Evolutionary conservation across 768 basidiomycete genomes (phyloP).

Genomic region (Zangia roseola): DNA sequence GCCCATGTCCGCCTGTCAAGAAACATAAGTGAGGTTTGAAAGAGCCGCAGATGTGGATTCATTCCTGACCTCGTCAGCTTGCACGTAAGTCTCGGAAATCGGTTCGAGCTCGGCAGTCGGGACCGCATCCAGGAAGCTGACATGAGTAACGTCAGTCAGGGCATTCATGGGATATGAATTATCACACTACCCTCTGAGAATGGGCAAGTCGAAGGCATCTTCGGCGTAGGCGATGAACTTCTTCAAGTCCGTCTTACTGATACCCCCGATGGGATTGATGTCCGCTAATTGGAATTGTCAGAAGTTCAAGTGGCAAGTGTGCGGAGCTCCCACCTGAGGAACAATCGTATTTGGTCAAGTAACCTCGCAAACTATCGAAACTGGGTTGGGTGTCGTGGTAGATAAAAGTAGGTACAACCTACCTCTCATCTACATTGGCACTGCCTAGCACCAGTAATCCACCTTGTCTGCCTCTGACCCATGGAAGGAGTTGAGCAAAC

Average conservation of each 20-base stretch:
- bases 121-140: constrained; percentile 85
- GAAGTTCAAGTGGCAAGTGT: background rate
- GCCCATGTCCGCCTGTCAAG: constrained; percentile 86
- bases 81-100: constrained; percentile 90
- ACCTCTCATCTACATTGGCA: constrained; percentile 98
- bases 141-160: background rate
- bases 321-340: constrained; percentile 61
- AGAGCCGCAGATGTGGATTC: background rate
- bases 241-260: constrained; percentile 97
- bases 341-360: constrained; percentile 97
- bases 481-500: constrained; percentile 93
- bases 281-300: constrained; percentile 56
- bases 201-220: constrained; percentile 76
- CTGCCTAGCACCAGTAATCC: constrained; percentile 94
- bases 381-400: background rate
- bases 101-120: constrained; percentile 98
- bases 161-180: background rate
- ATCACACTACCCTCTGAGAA: constrained; percentile 63
- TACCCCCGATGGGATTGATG: constrained; percentile 97
- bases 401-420: constrained; percentile 1
- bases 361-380: constrained; percentile 76
- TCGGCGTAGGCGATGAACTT: constrained; percentile 88
- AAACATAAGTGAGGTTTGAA: background rate
- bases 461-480: constrained; percentile 80
- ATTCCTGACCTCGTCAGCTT: constrained; percentile 81